Percentiles rank a stretch among this genome's conserved stretches.
Conservation (phyloP, 2,329 filamentous ascomycete genomes). For the Helminthosporium solani region DNA sequence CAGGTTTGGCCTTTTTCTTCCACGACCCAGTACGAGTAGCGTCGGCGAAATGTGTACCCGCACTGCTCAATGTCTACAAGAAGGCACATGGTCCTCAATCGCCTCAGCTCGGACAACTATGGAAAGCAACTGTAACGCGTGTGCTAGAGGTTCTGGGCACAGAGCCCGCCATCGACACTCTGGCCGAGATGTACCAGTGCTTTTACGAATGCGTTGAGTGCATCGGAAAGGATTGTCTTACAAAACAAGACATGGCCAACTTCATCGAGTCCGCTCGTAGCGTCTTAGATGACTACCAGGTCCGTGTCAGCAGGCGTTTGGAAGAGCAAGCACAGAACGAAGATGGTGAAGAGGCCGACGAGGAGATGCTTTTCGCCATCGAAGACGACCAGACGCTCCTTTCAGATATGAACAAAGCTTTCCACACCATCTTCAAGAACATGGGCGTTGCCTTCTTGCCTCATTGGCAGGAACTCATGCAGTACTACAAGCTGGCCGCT, state of each 20-base stretch:
- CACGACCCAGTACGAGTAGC: constrained; percentile 95
- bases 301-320: constrained; percentile 76
- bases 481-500: constrained; percentile 84
- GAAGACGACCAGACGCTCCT: constrained; percentile 96
- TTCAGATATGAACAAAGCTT: constrained; percentile 99
- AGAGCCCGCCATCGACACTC: constrained; percentile 91
- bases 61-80: constrained; percentile 91
- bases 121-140: constrained; percentile 83
- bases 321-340: constrained; percentile 82
- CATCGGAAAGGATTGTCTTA: constrained; percentile 80
- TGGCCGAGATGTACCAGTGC: constrained; percentile 99
- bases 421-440: constrained; percentile 98
- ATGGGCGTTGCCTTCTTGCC: constrained; percentile 82
- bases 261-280: constrained; percentile 87
- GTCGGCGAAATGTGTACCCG: constrained; percentile 90
- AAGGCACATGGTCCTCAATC: constrained; percentile 83
- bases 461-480: constrained; percentile 81
- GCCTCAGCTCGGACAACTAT: constrained; percentile 75
- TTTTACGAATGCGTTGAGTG: constrained; percentile 99
- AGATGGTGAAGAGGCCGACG: constrained; percentile 85
- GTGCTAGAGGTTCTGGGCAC: constrained; percentile 89
- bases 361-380: constrained; percentile 85
- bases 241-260: constrained; percentile 72
- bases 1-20: constrained; percentile 97
- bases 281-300: constrained; percentile 89